These are phyloP conservation scores for Cucurbita argyrosperma DNA, from an alignment of 306 rosid genomes.

Conservation along the genomic window DNA sequence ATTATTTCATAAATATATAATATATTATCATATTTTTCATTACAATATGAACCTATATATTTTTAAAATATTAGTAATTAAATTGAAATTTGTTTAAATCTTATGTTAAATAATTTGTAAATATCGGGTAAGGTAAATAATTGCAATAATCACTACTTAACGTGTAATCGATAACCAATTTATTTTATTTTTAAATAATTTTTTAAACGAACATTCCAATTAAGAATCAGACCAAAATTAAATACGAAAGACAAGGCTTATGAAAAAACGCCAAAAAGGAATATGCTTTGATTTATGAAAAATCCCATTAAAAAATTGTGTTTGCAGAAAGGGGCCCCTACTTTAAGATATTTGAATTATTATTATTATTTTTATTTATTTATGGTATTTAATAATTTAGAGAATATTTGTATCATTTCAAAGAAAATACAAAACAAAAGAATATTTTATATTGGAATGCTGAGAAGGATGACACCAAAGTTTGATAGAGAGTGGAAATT, in stretches of 20 bases:
- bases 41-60: too few relatives aligned
- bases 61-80: too few relatives aligned
- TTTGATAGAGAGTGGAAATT: conserved; percentile 17
- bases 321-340: not conserved
- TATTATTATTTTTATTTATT: too few relatives aligned
- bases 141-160: too few relatives aligned
- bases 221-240: not conserved
- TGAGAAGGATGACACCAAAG: conserved; percentile 58
- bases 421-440: not conserved
- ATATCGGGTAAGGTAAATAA: not conserved
- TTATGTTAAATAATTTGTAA: too few relatives aligned
- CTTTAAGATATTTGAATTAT: not conserved
- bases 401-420: not conserved
- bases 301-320: not conserved
- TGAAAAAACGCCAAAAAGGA: not conserved
- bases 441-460: conserved; percentile 29
- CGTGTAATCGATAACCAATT: too few relatives aligned
- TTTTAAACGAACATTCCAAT: too few relatives aligned
- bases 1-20: not conserved
- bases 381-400: not conserved
- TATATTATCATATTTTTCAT: not conserved
- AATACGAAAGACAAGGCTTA: not conserved
- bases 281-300: not conserved
- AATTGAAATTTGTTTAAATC: too few relatives aligned
- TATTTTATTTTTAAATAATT: too few relatives aligned